Evolutionary conservation across 2,329 filamentous ascomycete species (phyloP).

Genomic region (Aspergillus uvarum): DNA sequence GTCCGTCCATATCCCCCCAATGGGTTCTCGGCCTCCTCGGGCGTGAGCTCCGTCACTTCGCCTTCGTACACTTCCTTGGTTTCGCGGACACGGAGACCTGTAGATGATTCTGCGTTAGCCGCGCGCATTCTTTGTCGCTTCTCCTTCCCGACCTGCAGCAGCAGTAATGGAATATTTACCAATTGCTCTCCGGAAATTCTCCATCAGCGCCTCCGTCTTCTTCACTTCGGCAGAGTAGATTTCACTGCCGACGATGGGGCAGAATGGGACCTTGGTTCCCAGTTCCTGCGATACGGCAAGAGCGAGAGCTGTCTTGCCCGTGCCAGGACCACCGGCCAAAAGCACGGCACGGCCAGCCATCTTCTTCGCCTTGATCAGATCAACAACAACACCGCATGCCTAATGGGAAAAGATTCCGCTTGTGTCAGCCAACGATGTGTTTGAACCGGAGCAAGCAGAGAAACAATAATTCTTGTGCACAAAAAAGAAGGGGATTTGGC

Average conservation of each 20-base stretch:
- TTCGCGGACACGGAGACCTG: conserved; percentile 85
- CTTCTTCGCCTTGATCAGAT: conserved; percentile 92
- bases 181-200: conserved; percentile 96
- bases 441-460: not conserved
- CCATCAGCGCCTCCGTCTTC: conserved; percentile 99
- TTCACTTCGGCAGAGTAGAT: conserved; percentile 98
- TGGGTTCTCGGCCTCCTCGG: conserved; percentile 97
- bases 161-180: conserved; percentile 51
- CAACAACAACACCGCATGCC: conserved; percentile 94
- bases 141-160: not conserved
- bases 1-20: conserved; percentile 96
- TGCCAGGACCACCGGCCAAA: conserved; percentile 90
- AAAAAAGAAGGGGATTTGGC: not conserved
- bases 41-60: conserved; percentile 95
- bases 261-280: conserved; percentile 97
- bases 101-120: conserved; percentile 17
- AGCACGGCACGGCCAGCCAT: conserved; percentile 95
- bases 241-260: conserved; percentile 96
- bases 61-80: conserved; percentile 99
- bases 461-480: not conserved
- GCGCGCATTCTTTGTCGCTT: not conserved
- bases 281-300: conserved; percentile 95
- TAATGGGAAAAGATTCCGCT: conserved; percentile 35
- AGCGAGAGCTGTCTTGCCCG: conserved; percentile 94
- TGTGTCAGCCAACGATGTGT: conserved; percentile 8